A percentile compares a stretch with the other conserved stretches of the same genome.
phyloP scores from a whole-genome alignment of 805 yeast species.

The Wickerhamiella azymoides region DNA sequence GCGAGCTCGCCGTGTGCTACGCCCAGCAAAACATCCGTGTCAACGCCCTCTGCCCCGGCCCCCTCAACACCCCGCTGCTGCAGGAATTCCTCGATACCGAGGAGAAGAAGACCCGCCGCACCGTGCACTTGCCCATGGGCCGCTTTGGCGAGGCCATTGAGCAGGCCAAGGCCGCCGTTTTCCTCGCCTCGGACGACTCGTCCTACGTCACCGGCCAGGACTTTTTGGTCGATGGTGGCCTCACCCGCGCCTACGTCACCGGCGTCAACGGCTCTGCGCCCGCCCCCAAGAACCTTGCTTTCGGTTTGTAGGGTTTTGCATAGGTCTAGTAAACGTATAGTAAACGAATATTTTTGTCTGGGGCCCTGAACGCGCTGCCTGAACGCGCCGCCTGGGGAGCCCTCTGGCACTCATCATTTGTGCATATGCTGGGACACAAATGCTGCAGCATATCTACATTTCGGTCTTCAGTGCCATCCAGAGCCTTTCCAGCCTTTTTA shows the following conservation, averaged over 20 bases:
- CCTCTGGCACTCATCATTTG: no score
- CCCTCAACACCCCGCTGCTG: constrained; percentile 47
- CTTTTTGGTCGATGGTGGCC: constrained; percentile 45
- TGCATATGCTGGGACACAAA: no score
- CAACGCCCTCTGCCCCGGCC: constrained; percentile 46
- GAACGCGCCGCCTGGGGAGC: no score
- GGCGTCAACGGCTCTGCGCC: constrained; percentile 18
- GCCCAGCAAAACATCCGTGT: constrained; percentile 42
- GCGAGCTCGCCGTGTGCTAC: constrained; percentile 43
- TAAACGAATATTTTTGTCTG: no score
- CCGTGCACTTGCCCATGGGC: constrained; percentile 35
- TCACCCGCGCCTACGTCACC: constrained; percentile 24
- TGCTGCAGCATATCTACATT: no score
- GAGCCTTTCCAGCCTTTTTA: no score
- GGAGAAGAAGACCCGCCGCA: constrained; percentile 34
- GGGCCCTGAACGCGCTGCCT: no score
- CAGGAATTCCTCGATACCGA: constrained; percentile 40
- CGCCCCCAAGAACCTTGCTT: constrained; percentile 20
- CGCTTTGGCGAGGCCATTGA: constrained; percentile 55
- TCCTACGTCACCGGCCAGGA: constrained; percentile 48
- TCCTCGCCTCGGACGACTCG: constrained; percentile 38
- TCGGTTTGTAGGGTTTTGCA: constrained; percentile 16
- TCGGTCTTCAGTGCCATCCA: no score
- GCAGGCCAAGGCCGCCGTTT: constrained; percentile 45
- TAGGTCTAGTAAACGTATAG: no score